Percentiles rank a stretch among this genome's conserved stretches.
Conservation (phyloP, 768 basidiomycete species). For the Aureoboletus auriporus region DNA sequence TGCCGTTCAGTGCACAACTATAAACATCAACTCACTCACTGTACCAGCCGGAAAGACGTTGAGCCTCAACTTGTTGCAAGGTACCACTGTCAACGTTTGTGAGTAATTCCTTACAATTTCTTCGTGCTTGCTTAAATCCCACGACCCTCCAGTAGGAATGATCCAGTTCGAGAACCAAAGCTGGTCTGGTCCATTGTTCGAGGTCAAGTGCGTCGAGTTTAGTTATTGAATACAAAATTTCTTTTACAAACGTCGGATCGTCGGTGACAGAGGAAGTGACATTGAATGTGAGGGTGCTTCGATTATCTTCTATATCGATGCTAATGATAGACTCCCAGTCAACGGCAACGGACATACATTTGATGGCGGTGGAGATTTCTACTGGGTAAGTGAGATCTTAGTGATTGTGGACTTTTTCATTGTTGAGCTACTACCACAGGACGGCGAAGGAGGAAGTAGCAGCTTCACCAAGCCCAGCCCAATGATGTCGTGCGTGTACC, state of each 20-base stretch:
- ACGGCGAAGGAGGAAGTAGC: constrained; percentile 19
- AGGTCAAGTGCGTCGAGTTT: constrained; percentile 38
- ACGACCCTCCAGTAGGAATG: constrained; percentile 44
- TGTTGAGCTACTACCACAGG: constrained; percentile 16
- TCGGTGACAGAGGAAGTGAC: constrained; percentile 36
- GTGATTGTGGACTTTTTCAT: not conserved
- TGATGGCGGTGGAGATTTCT: constrained; percentile 40
- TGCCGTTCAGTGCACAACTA: constrained; percentile 54
- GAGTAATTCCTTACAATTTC: constrained; percentile 18
- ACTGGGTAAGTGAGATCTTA: constrained; percentile 33
- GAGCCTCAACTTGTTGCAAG: constrained; percentile 40
- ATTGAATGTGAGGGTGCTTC: constrained; percentile 42
- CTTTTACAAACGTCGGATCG: not conserved
- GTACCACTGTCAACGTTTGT: constrained; percentile 59
- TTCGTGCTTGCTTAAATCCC: not conserved
- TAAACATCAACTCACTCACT: constrained; percentile 53
- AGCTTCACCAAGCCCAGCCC: constrained; percentile 27
- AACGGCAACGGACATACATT: constrained; percentile 40
- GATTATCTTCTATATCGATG: not conserved
- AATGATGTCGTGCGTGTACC: constrained; percentile 36
- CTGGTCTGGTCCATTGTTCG: constrained; percentile 55
- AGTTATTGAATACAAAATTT: not conserved
- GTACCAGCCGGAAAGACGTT: constrained; percentile 53
- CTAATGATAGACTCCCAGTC: constrained; percentile 10
- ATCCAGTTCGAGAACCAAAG: constrained; percentile 49